Evolutionary conservation across 805 yeast species (phyloP).

Genomic region (Tetrapisispora namnaoensis): DNA sequence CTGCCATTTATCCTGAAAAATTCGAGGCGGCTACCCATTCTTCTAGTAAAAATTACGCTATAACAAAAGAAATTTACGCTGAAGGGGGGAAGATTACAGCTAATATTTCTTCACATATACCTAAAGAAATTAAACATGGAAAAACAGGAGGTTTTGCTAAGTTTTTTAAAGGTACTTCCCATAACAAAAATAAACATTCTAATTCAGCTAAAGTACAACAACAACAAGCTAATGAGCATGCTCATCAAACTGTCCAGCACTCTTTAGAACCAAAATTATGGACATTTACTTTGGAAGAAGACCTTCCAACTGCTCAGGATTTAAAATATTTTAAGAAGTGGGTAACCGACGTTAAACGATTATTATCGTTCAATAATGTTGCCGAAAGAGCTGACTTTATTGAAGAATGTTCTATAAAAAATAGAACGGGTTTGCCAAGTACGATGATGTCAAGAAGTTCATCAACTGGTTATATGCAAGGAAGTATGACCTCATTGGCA

Average conservation of each 20-base stretch:
- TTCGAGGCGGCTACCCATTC: background rate
- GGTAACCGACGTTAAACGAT: conserved; percentile 45
- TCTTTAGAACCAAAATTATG: conserved; percentile 14
- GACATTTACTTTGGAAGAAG: conserved; percentile 20
- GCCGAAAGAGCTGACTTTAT: conserved; percentile 41
- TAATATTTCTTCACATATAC: background rate
- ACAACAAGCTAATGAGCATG: background rate
- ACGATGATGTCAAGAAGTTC: background rate
- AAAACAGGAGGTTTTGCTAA: conserved; percentile 12
- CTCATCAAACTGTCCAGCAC: no score
- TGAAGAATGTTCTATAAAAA: conserved; percentile 20
- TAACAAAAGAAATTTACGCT: background rate
- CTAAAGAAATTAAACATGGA: background rate
- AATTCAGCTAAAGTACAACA: background rate
- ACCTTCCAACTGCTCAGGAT: conserved; percentile 35
- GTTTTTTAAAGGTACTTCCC: conserved; percentile 10
- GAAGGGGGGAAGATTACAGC: background rate
- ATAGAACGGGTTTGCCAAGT: background rate
- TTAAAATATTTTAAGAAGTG: conserved; percentile 40
- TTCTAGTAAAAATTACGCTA: background rate
- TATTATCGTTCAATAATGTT: conserved; percentile 39
- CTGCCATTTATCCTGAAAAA: conserved; percentile 2
- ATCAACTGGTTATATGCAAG: background rate
- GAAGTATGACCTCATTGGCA: background rate
- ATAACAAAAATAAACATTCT: background rate